phyloP scores from a whole-genome alignment of 805 yeast genomes.

The Metschnikowia amazonensis region DNA sequence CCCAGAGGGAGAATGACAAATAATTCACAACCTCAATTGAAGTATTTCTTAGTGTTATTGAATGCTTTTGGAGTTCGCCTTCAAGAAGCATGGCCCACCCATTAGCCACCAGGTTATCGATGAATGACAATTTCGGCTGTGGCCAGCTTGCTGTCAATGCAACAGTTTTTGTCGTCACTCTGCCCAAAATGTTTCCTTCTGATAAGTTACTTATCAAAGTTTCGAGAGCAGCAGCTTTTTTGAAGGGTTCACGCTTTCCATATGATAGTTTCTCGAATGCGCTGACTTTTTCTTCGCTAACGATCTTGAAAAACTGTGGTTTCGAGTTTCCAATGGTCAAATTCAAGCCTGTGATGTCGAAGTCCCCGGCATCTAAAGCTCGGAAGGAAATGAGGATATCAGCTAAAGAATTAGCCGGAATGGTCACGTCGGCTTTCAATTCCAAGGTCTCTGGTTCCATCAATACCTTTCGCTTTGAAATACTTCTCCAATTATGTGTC shows the following conservation, averaged over 20 bases:
- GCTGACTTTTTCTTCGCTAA: conserved; percentile 25
- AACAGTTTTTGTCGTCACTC: conserved; percentile 21
- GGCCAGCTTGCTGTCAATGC: conserved; percentile 34
- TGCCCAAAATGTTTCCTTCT: conserved; percentile 16
- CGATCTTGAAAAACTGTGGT: conserved; percentile 42
- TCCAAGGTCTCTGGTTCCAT: conserved; percentile 1
- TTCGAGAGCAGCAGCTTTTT: conserved; percentile 7
- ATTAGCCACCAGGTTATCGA: conserved; percentile 51
- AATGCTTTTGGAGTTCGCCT: conserved; percentile 60
- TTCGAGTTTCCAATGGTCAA: conserved; percentile 51
- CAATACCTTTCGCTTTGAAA: neutral
- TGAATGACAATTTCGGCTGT: conserved; percentile 60
- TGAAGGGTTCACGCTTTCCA: neutral
- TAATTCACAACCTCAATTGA: conserved; percentile 55
- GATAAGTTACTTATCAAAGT: conserved; percentile 25
- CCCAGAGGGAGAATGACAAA: conserved; percentile 61
- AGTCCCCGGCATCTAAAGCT: conserved; percentile 47
- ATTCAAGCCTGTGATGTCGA: conserved; percentile 49
- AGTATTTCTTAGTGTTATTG: conserved; percentile 52
- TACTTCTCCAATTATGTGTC: conserved; percentile 4
- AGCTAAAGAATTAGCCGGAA: conserved; percentile 29
- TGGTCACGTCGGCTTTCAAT: conserved; percentile 12
- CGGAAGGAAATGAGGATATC: conserved; percentile 44
- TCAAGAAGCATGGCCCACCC: conserved; percentile 74
- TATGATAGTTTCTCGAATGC: conserved; percentile 12